Base-by-base conservation (phyloP, 148 eudicot species). In the Rheum nobile region DNA sequence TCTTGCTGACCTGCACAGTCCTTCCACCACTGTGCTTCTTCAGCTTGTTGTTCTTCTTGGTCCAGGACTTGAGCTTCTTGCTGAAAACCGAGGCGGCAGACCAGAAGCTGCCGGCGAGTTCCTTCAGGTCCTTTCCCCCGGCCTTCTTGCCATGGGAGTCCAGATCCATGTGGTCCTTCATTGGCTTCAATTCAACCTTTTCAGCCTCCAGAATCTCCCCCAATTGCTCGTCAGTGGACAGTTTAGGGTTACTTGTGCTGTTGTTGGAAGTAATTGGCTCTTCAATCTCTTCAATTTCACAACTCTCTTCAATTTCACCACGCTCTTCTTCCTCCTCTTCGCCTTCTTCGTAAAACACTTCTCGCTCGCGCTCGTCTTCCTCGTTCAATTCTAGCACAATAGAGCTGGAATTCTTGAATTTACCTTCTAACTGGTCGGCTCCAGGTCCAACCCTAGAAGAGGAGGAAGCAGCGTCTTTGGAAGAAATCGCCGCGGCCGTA, bases 41-140 rank as follows among this genome's bases (percentile, higher is more conserved):
- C 81, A 75, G 10, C 59, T 75, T 81, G 71, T 38, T 54, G 71
- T 94, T 67, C 74, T 80, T 84, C 84, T 76, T 92, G 73, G 90
- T 72, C 90, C 92, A 28, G 38, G 87, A 88, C 86, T 48, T 81
- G 68, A 84, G 79, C 79, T 91, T 94, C 78, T 90, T 94, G 78
- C 97, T 87, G 71, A 94, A 94, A 35, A 90, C 96, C 6, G 97
- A 91, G 0, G 98, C 97, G 0, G 97, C 93, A 0, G 91, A 86
- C 98, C 97, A 94, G 57, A 94, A 89, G 42, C 89, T 85, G 1
- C 89, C 89, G 0, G 85, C 82, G 17, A 82, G 69, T 24, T 84
- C 86, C 79, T 85, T 85, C 52, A 85, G 72, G 75, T 83, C 88
- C 47, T 75, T 83, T 9, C 80, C 79, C 0, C 90, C 78, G 24